Evolutionary conservation across 1,139 yeast genomes (phyloP), one percentile per base, ranked within the genome.

Genomic region (Suhomyces bokatorum): DNA sequence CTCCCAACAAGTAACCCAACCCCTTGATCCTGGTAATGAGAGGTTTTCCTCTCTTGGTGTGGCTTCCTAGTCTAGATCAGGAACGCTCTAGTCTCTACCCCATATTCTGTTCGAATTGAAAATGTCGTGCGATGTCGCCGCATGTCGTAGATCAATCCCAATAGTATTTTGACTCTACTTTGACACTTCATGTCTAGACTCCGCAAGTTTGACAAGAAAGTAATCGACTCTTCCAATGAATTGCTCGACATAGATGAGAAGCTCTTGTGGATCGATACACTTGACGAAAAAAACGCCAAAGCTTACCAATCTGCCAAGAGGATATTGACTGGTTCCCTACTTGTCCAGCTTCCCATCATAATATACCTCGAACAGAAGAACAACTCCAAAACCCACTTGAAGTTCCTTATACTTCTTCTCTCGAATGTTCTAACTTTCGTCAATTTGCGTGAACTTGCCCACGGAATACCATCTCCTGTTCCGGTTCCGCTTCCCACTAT

Each of bases 221-320:
- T 54, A 30, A 47, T 53, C 12, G 52, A 51, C 15, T 36, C 44
- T 14, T 41, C 47, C n/a, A 41, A 43, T 14, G 39, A 39, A 24
- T 39, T 49, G 26, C 43, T 54, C 12, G 58, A 54, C 32, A 40
- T 33, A 14, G 58, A 45, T 34, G 58, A 54, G 37, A 57, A 54
- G 41, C 33, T 45, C 6, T 40, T 40, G 9, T 37, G 53, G 37
- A 49, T 54, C 16, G 42, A 41, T 30, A 37, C 40, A 14, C 37
- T 54, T 17, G 35, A 44, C 3, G 39, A 36, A 3, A 44, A 48
- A 34, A 53, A 54, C 34, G 42, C 37, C 13, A 45, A 40, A 20
- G 42, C 54, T 8, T 46, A 46, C 44, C 33, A 32, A 11, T 15
- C 37, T 12, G 29, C 39, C 38, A 46, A 42, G 34, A 35, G 40